Evolutionary conservation across 345 rosid species (phyloP), one percentile per base, ranked within the genome.

Genomic region (Gossypium anomalum): DNA sequence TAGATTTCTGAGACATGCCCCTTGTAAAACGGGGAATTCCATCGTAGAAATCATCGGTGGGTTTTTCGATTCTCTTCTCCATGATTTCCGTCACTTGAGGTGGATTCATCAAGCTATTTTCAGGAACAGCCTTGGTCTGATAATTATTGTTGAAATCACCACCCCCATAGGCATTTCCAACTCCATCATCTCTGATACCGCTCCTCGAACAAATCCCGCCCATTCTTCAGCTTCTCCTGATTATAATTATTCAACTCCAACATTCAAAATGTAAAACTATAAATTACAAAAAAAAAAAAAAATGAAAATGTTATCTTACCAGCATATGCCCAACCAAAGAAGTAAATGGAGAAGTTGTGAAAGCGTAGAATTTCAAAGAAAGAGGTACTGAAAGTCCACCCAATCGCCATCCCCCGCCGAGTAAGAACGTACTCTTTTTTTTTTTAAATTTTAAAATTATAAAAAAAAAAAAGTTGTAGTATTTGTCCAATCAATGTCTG

Each of bases 131-230:
- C 2, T 89, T 83, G 17, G 82, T 90, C 15, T 77, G 71, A 25
- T 71, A n/a, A 63, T 75, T 85, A 63, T 75, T 85, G 80, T 86
- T 87, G 43, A 77, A 85, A 80, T 45, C 77, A 71, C 82, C 91
- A 51, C 77, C 67, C 0, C 84, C 83, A 90, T 82, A 81, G 78
- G 86, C 41, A 69, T 51, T 91, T 79, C 93, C 84, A 84, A 89
- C 90, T 85, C 90, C 97, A 84, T 87, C 87, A 84, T 90, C 91
- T 80, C 89, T 90, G 82, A 85, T 82, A 38, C 95, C 83, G 77
- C 92, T 87, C 91, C 93, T 87, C 77, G 98, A 92, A 89, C 98
- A 92, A 82, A 94, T 85, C 82, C 97, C 98, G 75, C 98, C 98
- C 97, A 94, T 94, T 27, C 2, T 23, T 49, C 44, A 15, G 58